phyloP scores from a whole-genome alignment of 2,329 filamentous ascomycete species.

The Xylariaceae sp. region DNA sequence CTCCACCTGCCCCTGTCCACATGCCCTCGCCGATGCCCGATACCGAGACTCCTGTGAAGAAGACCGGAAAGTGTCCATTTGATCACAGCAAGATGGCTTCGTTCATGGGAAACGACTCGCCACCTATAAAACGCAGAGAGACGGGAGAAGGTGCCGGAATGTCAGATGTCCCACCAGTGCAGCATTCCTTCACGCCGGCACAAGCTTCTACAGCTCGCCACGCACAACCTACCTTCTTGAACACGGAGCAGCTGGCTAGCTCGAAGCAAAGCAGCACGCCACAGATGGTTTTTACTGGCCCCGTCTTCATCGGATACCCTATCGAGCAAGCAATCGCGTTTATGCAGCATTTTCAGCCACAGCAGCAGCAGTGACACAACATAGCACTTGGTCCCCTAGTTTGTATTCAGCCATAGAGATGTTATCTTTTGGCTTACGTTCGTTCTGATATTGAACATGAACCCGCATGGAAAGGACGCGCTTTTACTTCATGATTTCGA shows the following conservation, averaged over 20 bases:
- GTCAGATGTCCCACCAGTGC: slow-evolving; percentile 16
- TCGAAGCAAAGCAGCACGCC: slow-evolving; percentile 41
- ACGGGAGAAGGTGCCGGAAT: slow-evolving; percentile 23
- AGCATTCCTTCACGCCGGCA: slow-evolving; percentile 21
- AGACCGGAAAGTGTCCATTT: slow-evolving; percentile 57
- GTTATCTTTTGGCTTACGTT: no score
- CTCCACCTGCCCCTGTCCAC: slow-evolving; percentile 56
- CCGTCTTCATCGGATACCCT: slow-evolving; percentile 89
- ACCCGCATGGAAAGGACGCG: not conserved
- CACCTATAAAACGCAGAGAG: slow-evolving; percentile 22
- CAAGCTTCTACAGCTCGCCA: slow-evolving; percentile 28
- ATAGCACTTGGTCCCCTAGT: no score
- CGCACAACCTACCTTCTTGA: slow-evolving; percentile 52
- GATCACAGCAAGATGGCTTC: slow-evolving; percentile 46
- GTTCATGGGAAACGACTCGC: slow-evolving; percentile 30
- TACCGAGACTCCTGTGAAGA: slow-evolving; percentile 22
- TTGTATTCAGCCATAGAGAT: no score
- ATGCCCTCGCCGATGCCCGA: slow-evolving; percentile 39
- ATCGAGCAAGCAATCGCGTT: slow-evolving; percentile 78
- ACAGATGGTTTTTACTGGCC: slow-evolving; percentile 85
- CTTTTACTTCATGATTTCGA: not conserved
- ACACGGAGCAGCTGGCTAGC: slow-evolving; percentile 35
- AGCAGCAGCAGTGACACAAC: slow-evolving; percentile 16
- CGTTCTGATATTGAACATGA: slow-evolving; percentile 3
- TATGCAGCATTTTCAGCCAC: slow-evolving; percentile 58